Evolutionary conservation across 768 basidiomycete species (phyloP).

Genomic region (Rhodosporidiobolus sp.): DNA sequence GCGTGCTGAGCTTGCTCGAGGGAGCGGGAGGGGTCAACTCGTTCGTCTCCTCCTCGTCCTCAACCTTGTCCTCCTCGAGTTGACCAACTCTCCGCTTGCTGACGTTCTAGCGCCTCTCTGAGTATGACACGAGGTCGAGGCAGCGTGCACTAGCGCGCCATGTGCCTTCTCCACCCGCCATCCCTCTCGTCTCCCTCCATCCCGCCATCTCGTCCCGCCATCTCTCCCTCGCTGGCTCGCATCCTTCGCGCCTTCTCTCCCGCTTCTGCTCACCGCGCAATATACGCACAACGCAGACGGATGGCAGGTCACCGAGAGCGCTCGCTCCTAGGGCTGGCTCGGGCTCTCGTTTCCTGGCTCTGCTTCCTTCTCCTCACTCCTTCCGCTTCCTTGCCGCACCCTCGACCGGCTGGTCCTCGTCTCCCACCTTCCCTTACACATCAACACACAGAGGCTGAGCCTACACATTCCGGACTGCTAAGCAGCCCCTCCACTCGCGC

Average conservation of each 20-base stretch:
- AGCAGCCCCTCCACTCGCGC: not conserved
- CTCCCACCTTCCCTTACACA: not conserved
- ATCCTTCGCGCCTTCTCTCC: no score
- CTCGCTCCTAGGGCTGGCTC: no score
- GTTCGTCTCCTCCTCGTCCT: no score
- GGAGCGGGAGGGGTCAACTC: no score
- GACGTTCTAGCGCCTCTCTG: no score
- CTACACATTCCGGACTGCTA: slow-evolving; percentile 1
- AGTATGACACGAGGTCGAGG: no score
- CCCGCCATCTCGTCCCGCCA: not conserved
- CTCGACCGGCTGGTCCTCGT: not conserved
- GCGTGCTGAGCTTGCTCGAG: no score
- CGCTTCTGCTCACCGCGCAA: not conserved
- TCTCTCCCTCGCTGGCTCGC: not conserved
- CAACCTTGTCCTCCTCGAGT: no score
- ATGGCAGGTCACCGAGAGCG: not conserved
- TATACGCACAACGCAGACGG: not conserved
- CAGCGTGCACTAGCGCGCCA: no score
- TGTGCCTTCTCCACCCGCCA: not conserved
- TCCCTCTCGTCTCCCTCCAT: not conserved
- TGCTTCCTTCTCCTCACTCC: not conserved
- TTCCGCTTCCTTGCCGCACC: not conserved
- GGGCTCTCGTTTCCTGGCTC: not conserved
- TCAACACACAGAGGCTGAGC: not conserved
- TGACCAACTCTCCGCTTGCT: no score